Base-by-base conservation (phyloP, 768 basidiomycete genomes). In the Pleurotus cornucopiae region DNA sequence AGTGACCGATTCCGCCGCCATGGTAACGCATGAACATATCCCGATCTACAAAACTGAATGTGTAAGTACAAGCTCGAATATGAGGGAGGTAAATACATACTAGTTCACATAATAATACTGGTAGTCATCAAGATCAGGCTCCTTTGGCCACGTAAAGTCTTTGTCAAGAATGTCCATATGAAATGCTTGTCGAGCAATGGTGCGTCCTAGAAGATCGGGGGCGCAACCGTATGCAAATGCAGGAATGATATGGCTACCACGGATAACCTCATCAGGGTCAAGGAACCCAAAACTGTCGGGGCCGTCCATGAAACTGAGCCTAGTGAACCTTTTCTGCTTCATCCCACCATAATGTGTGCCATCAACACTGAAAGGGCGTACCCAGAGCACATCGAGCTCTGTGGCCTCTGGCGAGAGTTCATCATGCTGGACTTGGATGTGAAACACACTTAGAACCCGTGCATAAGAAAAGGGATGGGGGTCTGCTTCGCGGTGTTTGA, bases 1-100 rank as follows among this genome's bases (percentile, higher is more conserved):
- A 49, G 48, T 73, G 69, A 16, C 73, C 72, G 30, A 73, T 54
- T 2, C 67, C 73, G 5, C 64, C 59, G 3, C 66, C 67, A 13
- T 59, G 51, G 54, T 62, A 72, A 7, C 68, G 63, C 65, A 72
- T 69, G 13, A 72, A 57, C 73, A 73, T 77, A 40, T 77, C 74
- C 2, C 70, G 62, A 55, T 76, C 73, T 7, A 70, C 70, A 55
- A 74, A 76, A 4, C 76, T 77, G 38, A 1, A 25, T 13, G 18
- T 39, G 4, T 40, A 23, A 45, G 46, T 49, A 20, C 47, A 41
- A 18, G 21, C 26, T 11, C 37, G 41, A 25, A 4, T 41, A 53
- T 9, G 4, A 39, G 9, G 54, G 16, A 26, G n/a, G 18, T 16
- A 54, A 57, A 38, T 1, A 67, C 68, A 58, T 47, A 76, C 76